Percentiles rank a stretch among this genome's conserved stretches.
Evolutionary conservation across 2,329 filamentous ascomycete species (phyloP).

Genomic region (Byssochlamys sp.): DNA sequence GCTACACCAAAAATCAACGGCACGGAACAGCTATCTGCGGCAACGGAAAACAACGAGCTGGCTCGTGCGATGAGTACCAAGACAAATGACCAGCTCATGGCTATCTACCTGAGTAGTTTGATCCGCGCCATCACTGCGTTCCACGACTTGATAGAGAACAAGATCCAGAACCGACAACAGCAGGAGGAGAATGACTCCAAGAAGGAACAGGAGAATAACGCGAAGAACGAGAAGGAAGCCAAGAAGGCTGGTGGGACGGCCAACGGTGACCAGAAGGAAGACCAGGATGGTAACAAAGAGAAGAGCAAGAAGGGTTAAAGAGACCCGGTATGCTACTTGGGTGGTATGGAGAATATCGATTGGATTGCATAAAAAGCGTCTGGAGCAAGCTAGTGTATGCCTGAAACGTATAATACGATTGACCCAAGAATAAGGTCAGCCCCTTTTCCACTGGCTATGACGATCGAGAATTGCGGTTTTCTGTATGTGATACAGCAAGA

Average conservation of each 20-base stretch:
- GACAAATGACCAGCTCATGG: constrained; percentile 98
- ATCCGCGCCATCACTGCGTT: constrained; percentile 97
- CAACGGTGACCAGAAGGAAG: constrained; percentile 48
- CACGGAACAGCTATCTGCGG: constrained; percentile 42
- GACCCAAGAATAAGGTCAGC: constrained; percentile 4
- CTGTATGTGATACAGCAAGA: background rate
- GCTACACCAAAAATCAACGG: constrained; percentile 51
- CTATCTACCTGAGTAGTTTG: constrained; percentile 91
- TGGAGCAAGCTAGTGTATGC: constrained; percentile 14
- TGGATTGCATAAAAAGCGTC: constrained; percentile 10
- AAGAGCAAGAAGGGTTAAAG: constrained; percentile 40
- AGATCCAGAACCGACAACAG: constrained; percentile 96
- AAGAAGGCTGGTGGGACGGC: constrained; percentile 43
- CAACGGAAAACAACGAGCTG: constrained; percentile 66
- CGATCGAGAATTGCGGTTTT: background rate
- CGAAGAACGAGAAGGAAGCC: constrained; percentile 54
- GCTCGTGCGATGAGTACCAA: constrained; percentile 97
- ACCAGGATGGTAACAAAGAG: constrained; percentile 49
- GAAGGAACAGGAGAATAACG: constrained; percentile 60
- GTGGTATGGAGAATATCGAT: background rate
- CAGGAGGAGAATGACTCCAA: constrained; percentile 85
- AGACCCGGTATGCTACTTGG: background rate
- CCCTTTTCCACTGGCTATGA: background rate
- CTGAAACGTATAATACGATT: constrained; percentile 20
- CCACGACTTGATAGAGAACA: constrained; percentile 98